Evolutionary conservation across 352 stramenopile genomes (phyloP).

Genomic region (Saprolegnia parasitica): DNA sequence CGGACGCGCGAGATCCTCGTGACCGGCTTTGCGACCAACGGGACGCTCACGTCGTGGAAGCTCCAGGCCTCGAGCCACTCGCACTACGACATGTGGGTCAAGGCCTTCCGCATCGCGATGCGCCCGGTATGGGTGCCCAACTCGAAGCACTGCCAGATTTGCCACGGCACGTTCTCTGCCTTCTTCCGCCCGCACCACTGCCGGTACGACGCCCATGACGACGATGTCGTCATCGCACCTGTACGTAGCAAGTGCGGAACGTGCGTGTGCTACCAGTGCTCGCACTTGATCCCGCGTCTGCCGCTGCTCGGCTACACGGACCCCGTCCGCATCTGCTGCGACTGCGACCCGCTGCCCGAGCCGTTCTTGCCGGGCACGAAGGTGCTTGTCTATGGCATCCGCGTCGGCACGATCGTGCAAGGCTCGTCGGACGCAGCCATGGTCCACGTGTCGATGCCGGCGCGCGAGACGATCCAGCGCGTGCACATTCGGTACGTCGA

Average conservation of each 20-base stretch:
- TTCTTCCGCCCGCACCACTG: constrained; percentile 79
- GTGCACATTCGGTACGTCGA: constrained; percentile 70
- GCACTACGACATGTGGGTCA: constrained; percentile 76
- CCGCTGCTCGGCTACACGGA: constrained; percentile 82
- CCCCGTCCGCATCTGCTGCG: constrained; percentile 73
- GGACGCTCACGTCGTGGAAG: constrained; percentile 74
- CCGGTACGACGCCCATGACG: constrained; percentile 38
- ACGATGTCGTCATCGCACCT: neutral
- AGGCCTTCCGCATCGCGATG: constrained; percentile 67
- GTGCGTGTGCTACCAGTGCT: constrained; percentile 83
- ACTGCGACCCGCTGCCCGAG: constrained; percentile 66
- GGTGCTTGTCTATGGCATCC: constrained; percentile 76
- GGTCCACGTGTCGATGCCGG: neutral
- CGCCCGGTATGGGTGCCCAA: constrained; percentile 79
- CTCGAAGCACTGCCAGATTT: constrained; percentile 65
- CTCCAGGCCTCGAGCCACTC: constrained; percentile 63
- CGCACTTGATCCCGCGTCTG: constrained; percentile 62
- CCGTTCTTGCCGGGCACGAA: constrained; percentile 54
- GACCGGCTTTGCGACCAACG: constrained; percentile 68
- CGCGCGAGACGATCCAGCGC: neutral
- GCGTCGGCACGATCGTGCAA: constrained; percentile 52
- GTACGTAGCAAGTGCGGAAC: constrained; percentile 62
- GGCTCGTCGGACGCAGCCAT: constrained; percentile 13
- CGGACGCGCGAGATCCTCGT: constrained; percentile 70
- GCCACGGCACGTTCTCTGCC: constrained; percentile 64